A percentile compares a stretch with the other conserved stretches of the same genome.
Conservation (phyloP, 805 yeast species). For the Saccharomycopsis synnaedendra region DNA sequence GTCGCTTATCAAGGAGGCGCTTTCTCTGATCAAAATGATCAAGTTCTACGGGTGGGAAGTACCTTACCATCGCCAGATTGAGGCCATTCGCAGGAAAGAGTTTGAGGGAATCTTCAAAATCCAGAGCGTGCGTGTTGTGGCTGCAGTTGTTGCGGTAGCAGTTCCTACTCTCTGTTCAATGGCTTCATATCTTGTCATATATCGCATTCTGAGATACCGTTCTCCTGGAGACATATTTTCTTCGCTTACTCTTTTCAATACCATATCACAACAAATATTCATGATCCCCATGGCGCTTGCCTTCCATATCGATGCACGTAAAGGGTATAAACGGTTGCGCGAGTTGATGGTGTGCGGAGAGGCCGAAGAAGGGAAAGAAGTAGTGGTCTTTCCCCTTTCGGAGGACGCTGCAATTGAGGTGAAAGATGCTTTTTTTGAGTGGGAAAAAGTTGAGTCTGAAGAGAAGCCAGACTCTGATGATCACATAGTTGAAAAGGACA, state of each 20-base stretch:
- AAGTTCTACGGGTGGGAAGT: slow-evolving; percentile 82
- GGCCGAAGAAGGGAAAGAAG: slow-evolving; percentile 15
- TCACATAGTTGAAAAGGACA: background rate
- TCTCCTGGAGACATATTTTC: slow-evolving; percentile 58
- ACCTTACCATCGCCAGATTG: slow-evolving; percentile 47
- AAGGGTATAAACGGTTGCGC: slow-evolving; percentile 49
- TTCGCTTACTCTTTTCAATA: slow-evolving; percentile 56
- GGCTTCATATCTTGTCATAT: slow-evolving; percentile 35
- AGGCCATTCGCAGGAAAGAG: slow-evolving; percentile 44
- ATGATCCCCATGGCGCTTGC: slow-evolving; percentile 62
- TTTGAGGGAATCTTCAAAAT: slow-evolving; percentile 42
- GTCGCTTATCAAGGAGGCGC: slow-evolving; percentile 44
- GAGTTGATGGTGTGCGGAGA: slow-evolving; percentile 29
- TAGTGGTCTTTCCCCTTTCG: slow-evolving; percentile 8
- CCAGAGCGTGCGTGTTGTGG: slow-evolving; percentile 47
- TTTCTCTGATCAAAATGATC: slow-evolving; percentile 53
- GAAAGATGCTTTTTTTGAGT: slow-evolving; percentile 44
- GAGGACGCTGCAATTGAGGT: slow-evolving; percentile 27
- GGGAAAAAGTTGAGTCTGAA: slow-evolving; percentile 33
- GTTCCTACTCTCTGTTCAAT: slow-evolving; percentile 45
- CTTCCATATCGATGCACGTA: slow-evolving; percentile 53
- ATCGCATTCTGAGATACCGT: slow-evolving; percentile 25
- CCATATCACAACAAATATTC: slow-evolving; percentile 48
- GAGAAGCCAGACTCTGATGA: slow-evolving; percentile 17
- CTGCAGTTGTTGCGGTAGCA: slow-evolving; percentile 39